Percentiles rank a stretch among this genome's conserved stretches.
These are phyloP conservation scores for Aspergillus bridgeri DNA, from an alignment of 495 filamentous ascomycete genomes.

Conservation along the genomic window DNA sequence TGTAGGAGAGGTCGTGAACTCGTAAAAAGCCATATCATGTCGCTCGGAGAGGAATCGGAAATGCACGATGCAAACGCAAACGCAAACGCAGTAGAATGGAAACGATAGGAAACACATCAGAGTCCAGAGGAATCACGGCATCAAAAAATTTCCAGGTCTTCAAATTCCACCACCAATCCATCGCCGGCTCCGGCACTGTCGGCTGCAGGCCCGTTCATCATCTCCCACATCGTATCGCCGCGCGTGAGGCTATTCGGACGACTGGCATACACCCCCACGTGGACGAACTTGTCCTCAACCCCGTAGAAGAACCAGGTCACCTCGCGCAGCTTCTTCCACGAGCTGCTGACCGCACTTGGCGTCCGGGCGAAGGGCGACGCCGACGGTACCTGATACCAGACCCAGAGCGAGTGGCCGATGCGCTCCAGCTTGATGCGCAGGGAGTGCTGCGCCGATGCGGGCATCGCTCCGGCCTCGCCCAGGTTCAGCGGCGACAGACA, in stretches of 20 bases:
- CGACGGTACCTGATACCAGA: slow-evolving; percentile 52
- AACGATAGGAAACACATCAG: background rate
- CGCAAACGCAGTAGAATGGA: background rate
- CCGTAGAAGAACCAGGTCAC: slow-evolving; percentile 61
- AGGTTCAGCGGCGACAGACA: slow-evolving; percentile 45
- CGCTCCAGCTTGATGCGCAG: slow-evolving; percentile 58
- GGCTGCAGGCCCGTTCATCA: slow-evolving; percentile 38
- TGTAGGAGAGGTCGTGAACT: slow-evolving; percentile 6
- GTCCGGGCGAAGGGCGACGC: slow-evolving; percentile 31
- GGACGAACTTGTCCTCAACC: slow-evolving; percentile 55
- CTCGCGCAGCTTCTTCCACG: slow-evolving; percentile 57
- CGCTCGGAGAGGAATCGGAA: background rate
- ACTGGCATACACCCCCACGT: slow-evolving; percentile 56
- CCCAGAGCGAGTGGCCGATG: slow-evolving; percentile 53
- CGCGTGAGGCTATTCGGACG: slow-evolving; percentile 42
- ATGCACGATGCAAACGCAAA: background rate
- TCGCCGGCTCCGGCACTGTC: slow-evolving; percentile 27
- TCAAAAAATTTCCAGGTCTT: slow-evolving; percentile 54
- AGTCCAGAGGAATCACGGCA: background rate
- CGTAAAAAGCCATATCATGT: slow-evolving; percentile 1
- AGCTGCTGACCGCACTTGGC: slow-evolving; percentile 40
- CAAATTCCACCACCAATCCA: slow-evolving; percentile 54
- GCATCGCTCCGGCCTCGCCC: slow-evolving; percentile 13
- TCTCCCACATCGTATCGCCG: slow-evolving; percentile 40
- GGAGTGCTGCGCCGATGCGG: slow-evolving; percentile 29